Base-by-base conservation (phyloP, 2,329 filamentous ascomycete genomes). In the Epichloe sylvatica region DNA sequence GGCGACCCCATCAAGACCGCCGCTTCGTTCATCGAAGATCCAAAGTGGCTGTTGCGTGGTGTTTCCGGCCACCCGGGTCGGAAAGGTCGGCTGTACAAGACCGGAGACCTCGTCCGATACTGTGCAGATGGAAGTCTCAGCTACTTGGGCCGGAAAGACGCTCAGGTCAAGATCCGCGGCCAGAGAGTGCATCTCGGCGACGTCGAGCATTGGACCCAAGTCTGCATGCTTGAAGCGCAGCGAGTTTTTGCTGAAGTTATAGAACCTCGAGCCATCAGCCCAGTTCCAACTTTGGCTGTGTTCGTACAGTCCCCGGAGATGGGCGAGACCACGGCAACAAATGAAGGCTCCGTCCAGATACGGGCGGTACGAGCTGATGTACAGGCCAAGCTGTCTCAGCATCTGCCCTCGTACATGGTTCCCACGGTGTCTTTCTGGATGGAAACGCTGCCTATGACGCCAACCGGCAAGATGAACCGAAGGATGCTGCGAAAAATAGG, bases 1-100 rank as follows among this genome's bases (percentile, higher is more conserved):
- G 70, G 73, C 46, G 58, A 64, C 23, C 30, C 59, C 0, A 49
- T 46, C 5, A 54, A 54, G 45, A 67, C 71, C 63, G 51, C 62
- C 48, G 17, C 49, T 0, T 54, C 56, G 0, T 66, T 64, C 33
- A 58, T 65, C 35, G 13, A 58, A 19, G 46, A 51, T 30, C 58
- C 57, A 1, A 15, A 36, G 2, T 60, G 57, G 58, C 47, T 58
- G 4, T 19, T 52, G 4, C n/a, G n/a, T 9, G 54, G 52, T 3
- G 3, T 23, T 19, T 3, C 39, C 36, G 19, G 34, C 33, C 35
- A 21, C 7, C 19, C 11, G 1, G 56, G 54, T 12, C 52, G 52
- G 13, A 35, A 15, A 11, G 57, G 56, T 0, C 45, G 51, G 6
- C 42, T 57, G 0, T 57, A 57, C 41, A 50, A 46, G 11, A 56